phyloP scores from a whole-genome alignment of 2,329 filamentous ascomycete species.

The Fusarium dimerum region DNA sequence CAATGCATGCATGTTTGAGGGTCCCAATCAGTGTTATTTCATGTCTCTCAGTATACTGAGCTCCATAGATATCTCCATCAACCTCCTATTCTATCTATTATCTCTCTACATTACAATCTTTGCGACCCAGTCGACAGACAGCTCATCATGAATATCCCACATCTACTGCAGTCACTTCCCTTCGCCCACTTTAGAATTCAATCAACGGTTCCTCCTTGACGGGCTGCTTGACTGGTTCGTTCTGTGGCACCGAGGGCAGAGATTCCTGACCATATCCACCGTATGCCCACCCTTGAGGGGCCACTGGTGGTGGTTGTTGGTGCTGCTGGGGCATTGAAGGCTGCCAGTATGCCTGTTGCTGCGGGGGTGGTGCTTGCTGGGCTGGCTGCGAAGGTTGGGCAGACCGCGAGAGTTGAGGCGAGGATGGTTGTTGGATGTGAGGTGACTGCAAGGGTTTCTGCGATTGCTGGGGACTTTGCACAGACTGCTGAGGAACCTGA shows the following conservation, averaged over 20 bases:
- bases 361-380: slow-evolving; percentile 30
- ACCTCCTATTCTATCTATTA: background rate
- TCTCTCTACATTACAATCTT: background rate
- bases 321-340: slow-evolving; percentile 36
- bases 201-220: slow-evolving; percentile 77
- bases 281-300: slow-evolving; percentile 47
- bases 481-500: slow-evolving; percentile 26
- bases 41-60: background rate
- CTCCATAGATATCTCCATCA: background rate
- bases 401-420: slow-evolving; percentile 1
- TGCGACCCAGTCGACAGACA: slow-evolving; percentile 3
- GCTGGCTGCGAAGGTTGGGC: slow-evolving; percentile 39
- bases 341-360: slow-evolving; percentile 40
- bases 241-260: slow-evolving; percentile 63
- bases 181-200: slow-evolving; percentile 58
- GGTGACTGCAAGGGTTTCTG: slow-evolving; percentile 19
- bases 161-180: background rate
- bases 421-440: slow-evolving; percentile 37
- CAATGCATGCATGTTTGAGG: too few species aligned
- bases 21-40: background rate
- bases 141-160: background rate
- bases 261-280: slow-evolving; percentile 57
- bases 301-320: slow-evolving; percentile 32
- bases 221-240: slow-evolving; percentile 44
- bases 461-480: slow-evolving; percentile 33